Conservation (phyloP, 2,329 filamentous ascomycete genomes). For the Pseudocercospora musae region DNA sequence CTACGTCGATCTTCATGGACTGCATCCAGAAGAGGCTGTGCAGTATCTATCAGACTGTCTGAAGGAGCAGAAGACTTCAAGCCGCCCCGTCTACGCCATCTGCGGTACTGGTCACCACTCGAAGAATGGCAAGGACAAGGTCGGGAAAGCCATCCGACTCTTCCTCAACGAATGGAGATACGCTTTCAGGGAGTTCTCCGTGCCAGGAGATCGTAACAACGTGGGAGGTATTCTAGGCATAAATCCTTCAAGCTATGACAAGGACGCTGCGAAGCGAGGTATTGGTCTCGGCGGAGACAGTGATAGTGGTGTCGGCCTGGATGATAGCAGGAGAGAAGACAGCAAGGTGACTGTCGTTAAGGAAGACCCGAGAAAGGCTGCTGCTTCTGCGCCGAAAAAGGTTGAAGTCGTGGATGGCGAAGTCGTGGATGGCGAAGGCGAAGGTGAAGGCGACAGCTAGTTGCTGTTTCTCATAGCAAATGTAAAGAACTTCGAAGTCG, state of each 20-base stretch:
- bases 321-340: conserved; percentile 32
- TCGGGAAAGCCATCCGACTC: conserved; percentile 85
- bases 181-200: conserved; percentile 91
- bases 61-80: conserved; percentile 70
- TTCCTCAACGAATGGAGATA: conserved; percentile 97
- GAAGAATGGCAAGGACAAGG: conserved; percentile 98
- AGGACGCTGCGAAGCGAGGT: conserved; percentile 32
- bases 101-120: conserved; percentile 96
- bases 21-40: conserved; percentile 96
- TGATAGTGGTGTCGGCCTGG: conserved; percentile 38
- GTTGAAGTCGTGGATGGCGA: conserved; percentile 18
- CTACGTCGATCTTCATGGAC: conserved; percentile 93
- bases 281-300: conserved; percentile 37
- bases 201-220: conserved; percentile 90
- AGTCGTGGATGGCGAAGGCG: conserved; percentile 16
- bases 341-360: conserved; percentile 38
- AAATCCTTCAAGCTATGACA: conserved; percentile 59
- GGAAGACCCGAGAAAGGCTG: conserved; percentile 33
- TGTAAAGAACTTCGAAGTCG: conserved; percentile 2
- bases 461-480: conserved; percentile 3
- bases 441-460: conserved; percentile 16
- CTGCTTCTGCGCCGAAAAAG: conserved; percentile 11
- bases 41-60: conserved; percentile 88
- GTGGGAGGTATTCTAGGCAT: conserved; percentile 64
- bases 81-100: conserved; percentile 84